phyloP scores from a whole-genome alignment of 2,329 filamentous ascomycete species.

The Ophiocordyceps unilateralis region DNA sequence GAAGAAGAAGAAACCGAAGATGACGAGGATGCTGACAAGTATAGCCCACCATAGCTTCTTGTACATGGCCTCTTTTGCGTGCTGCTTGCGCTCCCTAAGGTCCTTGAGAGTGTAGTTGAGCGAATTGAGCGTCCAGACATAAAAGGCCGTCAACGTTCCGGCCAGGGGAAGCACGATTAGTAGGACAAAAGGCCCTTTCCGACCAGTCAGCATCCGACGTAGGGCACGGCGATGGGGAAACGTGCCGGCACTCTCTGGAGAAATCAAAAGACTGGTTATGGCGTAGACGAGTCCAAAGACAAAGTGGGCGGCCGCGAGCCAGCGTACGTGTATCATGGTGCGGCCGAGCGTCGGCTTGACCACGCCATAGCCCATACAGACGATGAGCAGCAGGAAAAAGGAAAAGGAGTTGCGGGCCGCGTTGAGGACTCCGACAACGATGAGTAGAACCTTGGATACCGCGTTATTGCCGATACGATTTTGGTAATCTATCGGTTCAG shows the following conservation, averaged over 20 bases:
- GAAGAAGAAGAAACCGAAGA: slow-evolving; percentile 97
- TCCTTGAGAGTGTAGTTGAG: slow-evolving; percentile 92
- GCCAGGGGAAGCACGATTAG: slow-evolving; percentile 87
- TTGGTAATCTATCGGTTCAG: slow-evolving; percentile 58
- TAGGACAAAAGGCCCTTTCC: slow-evolving; percentile 63
- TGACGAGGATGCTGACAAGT: slow-evolving; percentile 76
- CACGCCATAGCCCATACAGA: slow-evolving; percentile 98
- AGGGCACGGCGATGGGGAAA: neutral
- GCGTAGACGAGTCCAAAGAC: slow-evolving; percentile 89
- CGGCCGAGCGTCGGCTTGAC: slow-evolving; percentile 85
- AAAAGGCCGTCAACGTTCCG: slow-evolving; percentile 85
- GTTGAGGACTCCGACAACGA: slow-evolving; percentile 83
- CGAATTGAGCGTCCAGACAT: slow-evolving; percentile 96
- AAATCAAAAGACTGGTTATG: slow-evolving; percentile 73
- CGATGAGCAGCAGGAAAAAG: slow-evolving; percentile 92
- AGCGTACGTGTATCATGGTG: slow-evolving; percentile 87
- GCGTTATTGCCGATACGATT: slow-evolving; percentile 77
- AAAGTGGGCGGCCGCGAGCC: slow-evolving; percentile 83
- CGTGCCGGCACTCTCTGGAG: slow-evolving; percentile 64
- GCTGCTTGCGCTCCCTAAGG: slow-evolving; percentile 83
- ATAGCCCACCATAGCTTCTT: slow-evolving; percentile 98
- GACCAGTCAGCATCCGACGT: slow-evolving; percentile 6
- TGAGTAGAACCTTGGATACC: slow-evolving; percentile 69
- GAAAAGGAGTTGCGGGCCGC: slow-evolving; percentile 93
- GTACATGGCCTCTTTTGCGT: slow-evolving; percentile 89